A percentile compares a stretch with the other conserved stretches of the same genome.
Conservation (phyloP, 2,329 filamentous ascomycete species). For the Paecilomyces sp. region DNA sequence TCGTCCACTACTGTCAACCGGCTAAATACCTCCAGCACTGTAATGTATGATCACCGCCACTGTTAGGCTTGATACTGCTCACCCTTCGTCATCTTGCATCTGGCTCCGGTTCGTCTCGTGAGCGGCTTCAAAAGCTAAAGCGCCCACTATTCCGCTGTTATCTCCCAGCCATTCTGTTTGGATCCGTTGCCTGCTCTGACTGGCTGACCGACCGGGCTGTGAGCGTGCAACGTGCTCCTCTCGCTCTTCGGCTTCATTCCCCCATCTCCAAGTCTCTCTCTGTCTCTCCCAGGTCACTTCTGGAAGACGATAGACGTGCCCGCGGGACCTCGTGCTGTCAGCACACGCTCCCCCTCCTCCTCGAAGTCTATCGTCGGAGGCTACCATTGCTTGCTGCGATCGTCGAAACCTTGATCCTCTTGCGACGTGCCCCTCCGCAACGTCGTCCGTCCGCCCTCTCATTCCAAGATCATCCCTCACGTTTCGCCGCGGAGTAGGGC, state of each 20-base stretch:
- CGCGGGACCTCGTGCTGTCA: neutral
- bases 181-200: neutral
- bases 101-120: constrained; percentile 13
- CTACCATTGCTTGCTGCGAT: neutral
- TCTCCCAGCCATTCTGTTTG: constrained; percentile 2
- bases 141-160: constrained; percentile 3
- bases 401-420: constrained; percentile 2
- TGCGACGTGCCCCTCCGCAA: neutral
- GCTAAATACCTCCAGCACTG: neutral
- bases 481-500: constrained; percentile 39
- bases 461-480: neutral
- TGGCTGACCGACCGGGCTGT: constrained; percentile 2
- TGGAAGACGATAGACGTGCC: neutral
- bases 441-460: neutral
- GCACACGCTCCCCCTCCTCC: neutral
- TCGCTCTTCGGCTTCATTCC: neutral
- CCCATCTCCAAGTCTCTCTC: neutral
- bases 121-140: constrained; percentile 4
- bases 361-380: neutral
- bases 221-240: neutral
- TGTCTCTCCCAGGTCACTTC: neutral
- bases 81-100: constrained; percentile 13
- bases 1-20: neutral
- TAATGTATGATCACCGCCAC: neutral
- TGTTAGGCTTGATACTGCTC: neutral